phyloP scores from a whole-genome alignment of 202 grass and related monocot genomes.

The Bolboschoenoplectus hybrid region DNA sequence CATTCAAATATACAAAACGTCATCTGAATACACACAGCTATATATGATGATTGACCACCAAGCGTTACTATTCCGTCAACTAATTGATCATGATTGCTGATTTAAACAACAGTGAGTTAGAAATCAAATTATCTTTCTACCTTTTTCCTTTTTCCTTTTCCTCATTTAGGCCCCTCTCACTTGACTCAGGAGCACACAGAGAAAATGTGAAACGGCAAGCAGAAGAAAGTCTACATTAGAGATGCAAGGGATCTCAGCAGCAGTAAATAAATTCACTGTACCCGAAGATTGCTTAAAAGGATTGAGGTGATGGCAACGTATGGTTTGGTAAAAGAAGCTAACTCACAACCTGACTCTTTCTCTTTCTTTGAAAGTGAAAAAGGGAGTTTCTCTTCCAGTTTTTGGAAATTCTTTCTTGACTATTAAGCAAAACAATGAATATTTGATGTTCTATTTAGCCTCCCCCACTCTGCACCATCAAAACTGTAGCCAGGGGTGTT shows the following conservation, averaged over 20 bases:
- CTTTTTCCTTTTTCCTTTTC: not conserved
- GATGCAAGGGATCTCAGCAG: not conserved
- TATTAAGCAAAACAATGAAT: not conserved
- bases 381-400: not conserved
- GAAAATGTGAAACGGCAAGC: not conserved
- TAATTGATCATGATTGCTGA: no score
- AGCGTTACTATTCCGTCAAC: no score
- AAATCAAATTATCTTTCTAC: not conserved
- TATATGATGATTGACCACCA: no score
- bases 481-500: not conserved
- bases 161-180: not conserved
- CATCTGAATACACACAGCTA: no score
- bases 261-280: not conserved
- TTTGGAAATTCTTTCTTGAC: conserved; percentile 8
- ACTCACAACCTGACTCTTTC: not conserved
- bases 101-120: not conserved
- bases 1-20: no score
- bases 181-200: not conserved
- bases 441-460: not conserved
- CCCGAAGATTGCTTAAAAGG: not conserved
- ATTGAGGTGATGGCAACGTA: not conserved
- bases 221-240: not conserved
- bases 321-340: conserved; percentile 14
- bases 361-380: not conserved
- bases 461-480: not conserved